Conservation (phyloP, 345 rosid genomes). For the Gossypium australe region DNA sequence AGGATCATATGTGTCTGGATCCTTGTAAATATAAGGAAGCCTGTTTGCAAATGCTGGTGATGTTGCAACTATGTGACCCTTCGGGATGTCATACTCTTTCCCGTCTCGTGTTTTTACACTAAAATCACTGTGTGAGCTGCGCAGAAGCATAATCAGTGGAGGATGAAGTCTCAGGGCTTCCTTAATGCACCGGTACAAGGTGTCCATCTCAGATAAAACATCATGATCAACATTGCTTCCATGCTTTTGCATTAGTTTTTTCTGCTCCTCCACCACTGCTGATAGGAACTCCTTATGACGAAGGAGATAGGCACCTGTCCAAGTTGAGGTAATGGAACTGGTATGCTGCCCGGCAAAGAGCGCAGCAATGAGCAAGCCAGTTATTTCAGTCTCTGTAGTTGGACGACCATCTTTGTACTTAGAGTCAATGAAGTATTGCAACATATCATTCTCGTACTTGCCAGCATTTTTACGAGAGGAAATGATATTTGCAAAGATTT, state of each 20-base stretch:
- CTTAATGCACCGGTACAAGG: constrained; percentile 1
- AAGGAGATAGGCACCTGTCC: not conserved
- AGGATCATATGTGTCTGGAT: constrained; percentile 3
- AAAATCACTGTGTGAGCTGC: constrained; percentile 4
- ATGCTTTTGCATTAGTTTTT: not conserved
- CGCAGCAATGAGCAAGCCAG: constrained; percentile 8
- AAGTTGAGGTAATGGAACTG: constrained; percentile 6
- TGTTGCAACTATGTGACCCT: constrained; percentile 3
- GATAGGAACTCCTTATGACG: constrained; percentile 2
- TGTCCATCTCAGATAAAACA: constrained; percentile 1
- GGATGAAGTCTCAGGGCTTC: constrained; percentile 6
- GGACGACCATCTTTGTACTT: constrained; percentile 6
- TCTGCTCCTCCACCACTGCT: constrained; percentile 1
- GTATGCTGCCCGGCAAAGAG: constrained; percentile 6
- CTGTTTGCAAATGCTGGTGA: constrained; percentile 7
- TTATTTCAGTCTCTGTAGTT: not conserved
- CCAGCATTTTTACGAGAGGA: not conserved
- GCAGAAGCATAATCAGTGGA: constrained; percentile 6
- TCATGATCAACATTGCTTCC: not conserved
- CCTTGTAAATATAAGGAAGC: constrained; percentile 2
- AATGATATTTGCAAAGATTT: not conserved
- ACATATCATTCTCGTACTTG: not conserved
- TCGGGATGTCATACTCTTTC: constrained; percentile 1
- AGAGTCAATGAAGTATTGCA: not conserved
- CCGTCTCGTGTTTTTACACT: not conserved